Conservation (phyloP, 2,329 filamentous ascomycete genomes). For the Coniochaeta sp. region DNA sequence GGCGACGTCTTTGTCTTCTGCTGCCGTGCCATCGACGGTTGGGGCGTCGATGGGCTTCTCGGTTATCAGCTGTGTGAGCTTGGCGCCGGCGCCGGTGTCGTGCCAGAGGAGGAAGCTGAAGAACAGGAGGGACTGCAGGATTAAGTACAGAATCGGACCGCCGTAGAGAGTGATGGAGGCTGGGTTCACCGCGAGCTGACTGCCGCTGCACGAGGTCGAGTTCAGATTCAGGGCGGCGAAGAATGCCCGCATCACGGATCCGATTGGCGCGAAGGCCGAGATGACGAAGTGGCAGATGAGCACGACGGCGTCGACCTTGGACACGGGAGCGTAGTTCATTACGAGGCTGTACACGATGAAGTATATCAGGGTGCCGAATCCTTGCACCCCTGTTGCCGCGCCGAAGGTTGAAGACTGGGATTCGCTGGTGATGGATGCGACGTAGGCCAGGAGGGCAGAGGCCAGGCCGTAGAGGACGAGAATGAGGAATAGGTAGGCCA, state of each 20-base stretch:
- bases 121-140: no score
- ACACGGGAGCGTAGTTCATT: slow-evolving; percentile 65
- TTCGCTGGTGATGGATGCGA: slow-evolving; percentile 71
- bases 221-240: slow-evolving; percentile 80
- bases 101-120: no score
- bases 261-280: slow-evolving; percentile 67
- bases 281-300: slow-evolving; percentile 69
- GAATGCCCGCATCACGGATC: slow-evolving; percentile 65
- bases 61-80: no score
- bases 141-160: no score
- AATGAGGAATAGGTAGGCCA: slow-evolving; percentile 75
- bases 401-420: slow-evolving; percentile 82
- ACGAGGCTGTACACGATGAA: slow-evolving; percentile 64
- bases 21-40: no score
- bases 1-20: no score
- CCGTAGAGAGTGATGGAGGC: no score
- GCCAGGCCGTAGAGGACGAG: slow-evolving; percentile 76
- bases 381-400: slow-evolving; percentile 70
- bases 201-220: slow-evolving; percentile 65
- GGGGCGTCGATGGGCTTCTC: no score
- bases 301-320: slow-evolving; percentile 59
- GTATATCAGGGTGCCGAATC: slow-evolving; percentile 63
- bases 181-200: slow-evolving; percentile 37
- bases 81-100: no score
- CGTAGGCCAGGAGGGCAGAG: slow-evolving; percentile 68